Conservation (phyloP, 176 grass and related monocot species). For the Stipa capillata region DNA sequence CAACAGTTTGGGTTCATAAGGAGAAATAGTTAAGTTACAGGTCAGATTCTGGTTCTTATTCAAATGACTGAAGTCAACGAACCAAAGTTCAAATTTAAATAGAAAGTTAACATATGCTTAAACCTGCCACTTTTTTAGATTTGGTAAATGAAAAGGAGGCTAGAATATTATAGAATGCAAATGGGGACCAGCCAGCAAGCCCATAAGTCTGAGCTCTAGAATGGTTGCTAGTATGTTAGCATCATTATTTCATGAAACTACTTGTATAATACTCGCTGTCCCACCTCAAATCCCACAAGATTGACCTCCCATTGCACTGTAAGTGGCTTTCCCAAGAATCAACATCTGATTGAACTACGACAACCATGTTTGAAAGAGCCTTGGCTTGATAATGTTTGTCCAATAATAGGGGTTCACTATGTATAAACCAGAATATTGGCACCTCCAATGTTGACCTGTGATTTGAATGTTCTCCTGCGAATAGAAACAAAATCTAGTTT, state of each 20-base stretch:
- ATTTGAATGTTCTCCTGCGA: constrained; percentile 64
- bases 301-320: constrained; percentile 84
- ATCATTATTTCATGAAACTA: not conserved
- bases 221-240: not conserved
- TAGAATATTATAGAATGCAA: not conserved
- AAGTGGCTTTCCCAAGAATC: constrained; percentile 94
- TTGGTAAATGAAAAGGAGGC: not conserved
- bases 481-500: constrained; percentile 8
- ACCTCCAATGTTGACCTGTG: constrained; percentile 79
- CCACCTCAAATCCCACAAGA: constrained; percentile 88
- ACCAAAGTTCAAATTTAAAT: not conserved
- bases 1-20: not conserved
- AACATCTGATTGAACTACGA: constrained; percentile 86
- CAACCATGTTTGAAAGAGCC: constrained; percentile 81
- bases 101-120: not conserved
- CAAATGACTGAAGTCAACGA: not conserved
- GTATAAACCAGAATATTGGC: constrained; percentile 98
- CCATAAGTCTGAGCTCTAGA: not conserved
- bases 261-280: not conserved
- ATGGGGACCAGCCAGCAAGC: not conserved
- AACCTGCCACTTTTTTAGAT: not conserved
- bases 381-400: constrained; percentile 97
- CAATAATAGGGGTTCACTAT: constrained; percentile 69
- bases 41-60: not conserved
- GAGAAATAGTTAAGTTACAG: too few species aligned